These are phyloP conservation scores for Paxillus involutus DNA, from an alignment of 768 basidiomycete species.

Conservation along the genomic window DNA sequence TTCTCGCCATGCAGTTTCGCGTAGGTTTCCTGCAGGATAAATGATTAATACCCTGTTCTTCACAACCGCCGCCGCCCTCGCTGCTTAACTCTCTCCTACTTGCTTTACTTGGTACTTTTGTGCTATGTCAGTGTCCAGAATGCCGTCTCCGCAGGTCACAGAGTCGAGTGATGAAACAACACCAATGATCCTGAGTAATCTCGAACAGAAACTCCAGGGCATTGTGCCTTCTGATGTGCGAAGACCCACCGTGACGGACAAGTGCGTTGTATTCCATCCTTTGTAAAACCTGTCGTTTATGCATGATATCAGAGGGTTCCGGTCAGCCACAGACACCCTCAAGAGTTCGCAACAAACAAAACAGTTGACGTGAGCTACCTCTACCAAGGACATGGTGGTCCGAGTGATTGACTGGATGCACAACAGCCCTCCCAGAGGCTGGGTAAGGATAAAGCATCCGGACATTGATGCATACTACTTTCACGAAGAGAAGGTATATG, in stretches of 20 bases:
- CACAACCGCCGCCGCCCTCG: neutral
- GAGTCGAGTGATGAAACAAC: neutral
- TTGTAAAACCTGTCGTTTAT: neutral
- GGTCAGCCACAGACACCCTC: slow-evolving; percentile 16
- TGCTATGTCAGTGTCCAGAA: neutral
- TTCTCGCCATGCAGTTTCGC: neutral
- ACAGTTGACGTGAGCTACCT: slow-evolving; percentile 6
- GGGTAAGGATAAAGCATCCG: slow-evolving; percentile 30
- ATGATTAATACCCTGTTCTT: neutral
- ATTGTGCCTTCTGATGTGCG: slow-evolving; percentile 17
- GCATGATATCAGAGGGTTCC: neutral
- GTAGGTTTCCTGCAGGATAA: neutral
- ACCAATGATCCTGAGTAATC: neutral
- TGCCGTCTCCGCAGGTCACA: neutral
- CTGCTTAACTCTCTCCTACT: neutral
- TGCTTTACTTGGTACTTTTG: neutral
- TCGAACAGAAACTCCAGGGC: slow-evolving; percentile 5
- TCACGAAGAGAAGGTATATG: slow-evolving; percentile 29
- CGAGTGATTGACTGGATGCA: neutral
- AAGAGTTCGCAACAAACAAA: slow-evolving; percentile 9
- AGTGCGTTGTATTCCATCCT: slow-evolving; percentile 2
- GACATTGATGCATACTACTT: slow-evolving; percentile 34
- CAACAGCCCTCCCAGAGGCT: slow-evolving; percentile 19
- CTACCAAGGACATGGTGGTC: neutral
- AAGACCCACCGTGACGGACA: neutral